Evolutionary conservation across 257 asterid species (phyloP).

Genomic region (Agastache rugosa): DNA sequence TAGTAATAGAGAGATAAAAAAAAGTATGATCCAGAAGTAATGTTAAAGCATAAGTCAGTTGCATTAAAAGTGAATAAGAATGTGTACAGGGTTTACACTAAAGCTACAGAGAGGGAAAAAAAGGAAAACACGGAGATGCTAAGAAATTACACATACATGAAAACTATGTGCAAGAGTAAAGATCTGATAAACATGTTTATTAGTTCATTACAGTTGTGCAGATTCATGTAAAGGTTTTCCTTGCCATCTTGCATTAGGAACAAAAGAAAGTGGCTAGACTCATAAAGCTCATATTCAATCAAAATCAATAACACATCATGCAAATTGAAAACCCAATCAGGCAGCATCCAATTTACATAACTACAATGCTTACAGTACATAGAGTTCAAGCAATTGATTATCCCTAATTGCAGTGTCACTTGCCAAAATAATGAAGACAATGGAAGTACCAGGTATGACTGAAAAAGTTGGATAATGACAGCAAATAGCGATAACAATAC

Average conservation of each 20-base stretch:
- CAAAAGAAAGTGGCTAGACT: conserved; percentile 6
- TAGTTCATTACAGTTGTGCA: background rate
- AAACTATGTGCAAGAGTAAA: background rate
- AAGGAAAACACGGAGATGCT: background rate
- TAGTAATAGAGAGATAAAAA: background rate
- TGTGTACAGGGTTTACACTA: background rate
- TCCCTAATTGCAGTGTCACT: conserved; percentile 5
- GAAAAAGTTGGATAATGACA: conserved; percentile 18
- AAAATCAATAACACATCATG: conserved; percentile 9
- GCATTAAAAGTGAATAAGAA: background rate
- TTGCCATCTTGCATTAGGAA: background rate
- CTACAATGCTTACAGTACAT: conserved; percentile 6
- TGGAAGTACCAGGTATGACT: conserved; percentile 17
- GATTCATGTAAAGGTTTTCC: background rate
- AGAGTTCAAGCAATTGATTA: conserved; percentile 26
- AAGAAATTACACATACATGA: background rate
- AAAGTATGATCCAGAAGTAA: background rate
- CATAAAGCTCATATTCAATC: conserved; percentile 24
- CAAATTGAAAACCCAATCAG: background rate
- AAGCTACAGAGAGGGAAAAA: background rate
- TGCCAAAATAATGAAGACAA: conserved; percentile 14
- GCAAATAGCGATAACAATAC: conserved; percentile 45
- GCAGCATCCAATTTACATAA: conserved; percentile 7
- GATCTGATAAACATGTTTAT: background rate
- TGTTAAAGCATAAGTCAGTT: background rate